A percentile compares a stretch with the other conserved stretches of the same genome.
Evolutionary conservation across 495 filamentous ascomycete genomes (phyloP).

Genomic region (Trichoderma erinaceum): DNA sequence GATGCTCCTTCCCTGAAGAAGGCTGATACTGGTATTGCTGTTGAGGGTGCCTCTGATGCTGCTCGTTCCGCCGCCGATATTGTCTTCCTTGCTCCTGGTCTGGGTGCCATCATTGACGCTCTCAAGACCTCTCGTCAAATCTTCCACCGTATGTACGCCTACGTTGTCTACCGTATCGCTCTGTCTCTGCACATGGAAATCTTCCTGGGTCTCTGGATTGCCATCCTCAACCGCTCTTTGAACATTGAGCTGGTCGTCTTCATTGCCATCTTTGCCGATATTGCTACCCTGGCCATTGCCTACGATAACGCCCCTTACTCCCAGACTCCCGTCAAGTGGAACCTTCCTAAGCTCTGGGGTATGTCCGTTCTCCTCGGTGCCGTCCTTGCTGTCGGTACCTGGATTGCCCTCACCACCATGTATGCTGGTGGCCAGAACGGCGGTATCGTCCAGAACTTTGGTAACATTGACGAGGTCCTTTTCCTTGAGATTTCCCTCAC

Average conservation of each 20-base stretch:
- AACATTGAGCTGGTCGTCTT: slow-evolving; percentile 85
- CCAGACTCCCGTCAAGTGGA: slow-evolving; percentile 86
- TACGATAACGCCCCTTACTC: slow-evolving; percentile 91
- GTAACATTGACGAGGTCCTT: slow-evolving; percentile 71
- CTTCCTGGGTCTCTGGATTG: slow-evolving; percentile 87
- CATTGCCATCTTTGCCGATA: slow-evolving; percentile 91
- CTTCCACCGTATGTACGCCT: slow-evolving; percentile 96
- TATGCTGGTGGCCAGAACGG: slow-evolving; percentile 56
- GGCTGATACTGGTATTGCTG: slow-evolving; percentile 89
- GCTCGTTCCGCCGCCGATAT: slow-evolving; percentile 91
- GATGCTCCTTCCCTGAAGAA: slow-evolving; percentile 95
- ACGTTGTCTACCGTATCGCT: slow-evolving; percentile 93
- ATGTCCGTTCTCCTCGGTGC: slow-evolving; percentile 78
- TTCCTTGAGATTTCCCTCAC: slow-evolving; percentile 88
- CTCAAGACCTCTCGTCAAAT: slow-evolving; percentile 93
- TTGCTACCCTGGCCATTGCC: slow-evolving; percentile 86
- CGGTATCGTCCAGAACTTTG: slow-evolving; percentile 83
- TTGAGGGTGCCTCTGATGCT: slow-evolving; percentile 89
- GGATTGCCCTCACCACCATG: slow-evolving; percentile 78
- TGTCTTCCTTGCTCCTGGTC: slow-evolving; percentile 84
- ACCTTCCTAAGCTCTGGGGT: slow-evolving; percentile 86
- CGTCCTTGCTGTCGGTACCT: slow-evolving; percentile 74
- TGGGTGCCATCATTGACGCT: slow-evolving; percentile 88
- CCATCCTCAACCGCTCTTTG: slow-evolving; percentile 72
- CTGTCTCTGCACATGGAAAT: slow-evolving; percentile 85